phyloP scores from a whole-genome alignment of 116 monocot genomes.

The Trichopus zeylanicus region DNA sequence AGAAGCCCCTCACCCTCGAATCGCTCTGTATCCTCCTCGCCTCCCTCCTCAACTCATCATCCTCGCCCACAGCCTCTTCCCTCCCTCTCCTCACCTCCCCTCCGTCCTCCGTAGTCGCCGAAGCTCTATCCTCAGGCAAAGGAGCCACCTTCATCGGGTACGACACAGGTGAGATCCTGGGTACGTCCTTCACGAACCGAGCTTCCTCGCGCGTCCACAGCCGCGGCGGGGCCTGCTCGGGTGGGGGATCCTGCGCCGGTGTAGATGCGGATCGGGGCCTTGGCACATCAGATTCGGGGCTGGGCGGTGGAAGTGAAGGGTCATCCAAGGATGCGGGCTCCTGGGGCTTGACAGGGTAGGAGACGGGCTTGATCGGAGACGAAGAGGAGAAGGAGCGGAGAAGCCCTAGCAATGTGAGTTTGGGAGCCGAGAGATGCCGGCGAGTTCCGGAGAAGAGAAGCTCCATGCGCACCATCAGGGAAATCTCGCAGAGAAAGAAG shows the following conservation, averaged over 20 bases:
- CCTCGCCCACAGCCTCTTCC: conserved; percentile 7
- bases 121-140: conserved; percentile 44
- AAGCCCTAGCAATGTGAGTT: conserved; percentile 5
- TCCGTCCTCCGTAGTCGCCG: conserved; percentile 19
- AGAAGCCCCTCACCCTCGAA: conserved; percentile 29
- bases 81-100: no score
- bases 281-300: not conserved
- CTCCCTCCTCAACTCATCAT: conserved; percentile 47
- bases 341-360: conserved; percentile 54
- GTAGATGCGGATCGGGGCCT: not conserved
- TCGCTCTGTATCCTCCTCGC: conserved; percentile 53
- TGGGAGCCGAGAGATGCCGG: conserved; percentile 9
- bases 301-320: not conserved
- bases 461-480: conserved; percentile 13
- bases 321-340: conserved; percentile 16
- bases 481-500: no score
- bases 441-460: conserved; percentile 13
- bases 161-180: conserved; percentile 48
- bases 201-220: conserved; percentile 59
- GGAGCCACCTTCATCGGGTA: conserved; percentile 60
- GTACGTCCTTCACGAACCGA: conserved; percentile 63
- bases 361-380: conserved; percentile 46
- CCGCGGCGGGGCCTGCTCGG: not conserved
- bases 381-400: conserved; percentile 10
- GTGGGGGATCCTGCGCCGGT: not conserved